A percentile compares a stretch with the other conserved stretches of the same genome.
Evolutionary conservation across 169 alveolate genomes (phyloP).

Genomic region (Plasmodium reichenowi): DNA sequence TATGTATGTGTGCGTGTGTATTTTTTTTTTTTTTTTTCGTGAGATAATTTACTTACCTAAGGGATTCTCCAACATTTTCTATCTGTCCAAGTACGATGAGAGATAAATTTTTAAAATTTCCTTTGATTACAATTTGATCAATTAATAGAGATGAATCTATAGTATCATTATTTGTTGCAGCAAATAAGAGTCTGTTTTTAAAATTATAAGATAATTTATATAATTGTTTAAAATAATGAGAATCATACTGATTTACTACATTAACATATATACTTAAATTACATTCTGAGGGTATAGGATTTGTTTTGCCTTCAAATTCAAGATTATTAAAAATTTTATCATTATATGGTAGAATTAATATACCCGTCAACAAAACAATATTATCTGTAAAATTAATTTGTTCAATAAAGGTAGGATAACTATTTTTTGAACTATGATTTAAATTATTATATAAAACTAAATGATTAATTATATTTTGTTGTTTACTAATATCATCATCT

Average conservation of each 20-base stretch:
- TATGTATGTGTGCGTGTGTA: too few species aligned
- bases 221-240: conserved; percentile 48
- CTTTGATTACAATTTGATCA: conserved; percentile 63
- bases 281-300: conserved; percentile 50
- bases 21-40: too few species aligned
- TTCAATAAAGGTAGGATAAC: conserved; percentile 42
- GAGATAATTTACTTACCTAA: conserved; percentile 14
- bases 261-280: conserved; percentile 61
- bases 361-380: conserved; percentile 56
- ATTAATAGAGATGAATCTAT: conserved; percentile 50
- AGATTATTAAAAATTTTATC: conserved; percentile 62
- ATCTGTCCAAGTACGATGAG: conserved; percentile 49
- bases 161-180: conserved; percentile 3
- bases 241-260: conserved; percentile 35
- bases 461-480: conserved; percentile 7
- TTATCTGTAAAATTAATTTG: conserved; percentile 49
- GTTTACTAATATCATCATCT: conserved; percentile 67
- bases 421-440: not conserved
- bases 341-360: conserved; percentile 29
- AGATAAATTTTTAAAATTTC: conserved; percentile 49
- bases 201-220: conserved; percentile 53
- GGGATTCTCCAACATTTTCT: conserved; percentile 39
- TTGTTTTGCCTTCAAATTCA: conserved; percentile 73
- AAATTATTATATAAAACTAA: not conserved
- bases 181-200: conserved; percentile 54